phyloP scores from a whole-genome alignment of 202 grass and related monocot genomes.

The Panicum hallii region DNA sequence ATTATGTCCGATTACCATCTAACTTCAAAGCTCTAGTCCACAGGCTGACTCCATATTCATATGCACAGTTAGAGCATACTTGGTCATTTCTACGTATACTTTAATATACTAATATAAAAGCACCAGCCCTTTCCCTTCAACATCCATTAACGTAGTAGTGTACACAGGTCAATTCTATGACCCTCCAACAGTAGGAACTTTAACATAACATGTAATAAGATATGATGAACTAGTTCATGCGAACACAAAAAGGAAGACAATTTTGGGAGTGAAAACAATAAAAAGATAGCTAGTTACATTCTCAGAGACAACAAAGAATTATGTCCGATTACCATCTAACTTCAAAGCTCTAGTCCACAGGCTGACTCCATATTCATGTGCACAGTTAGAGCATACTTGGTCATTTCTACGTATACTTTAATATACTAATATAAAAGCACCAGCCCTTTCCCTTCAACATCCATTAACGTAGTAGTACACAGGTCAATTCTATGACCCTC shows the following conservation, averaged over 20 bases:
- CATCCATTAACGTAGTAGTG: neutral
- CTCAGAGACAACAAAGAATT: neutral
- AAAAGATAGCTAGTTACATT: neutral
- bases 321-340: neutral
- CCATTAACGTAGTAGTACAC: neutral
- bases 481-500: neutral
- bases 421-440: neutral
- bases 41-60: neutral
- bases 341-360: neutral
- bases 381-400: neutral
- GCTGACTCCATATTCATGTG: neutral
- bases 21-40: neutral
- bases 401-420: neutral
- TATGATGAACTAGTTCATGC: neutral
- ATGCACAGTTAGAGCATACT: neutral
- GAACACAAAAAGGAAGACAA: slow-evolving; percentile 6
- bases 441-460: neutral
- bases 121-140: neutral
- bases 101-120: neutral
- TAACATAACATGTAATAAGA: slow-evolving; percentile 1
- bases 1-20: neutral
- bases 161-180: neutral
- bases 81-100: neutral
- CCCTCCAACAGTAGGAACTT: neutral
- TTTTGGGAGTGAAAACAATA: neutral